Conservation (phyloP, 176 grass and related monocot genomes). For the Ensete ventricosum region DNA sequence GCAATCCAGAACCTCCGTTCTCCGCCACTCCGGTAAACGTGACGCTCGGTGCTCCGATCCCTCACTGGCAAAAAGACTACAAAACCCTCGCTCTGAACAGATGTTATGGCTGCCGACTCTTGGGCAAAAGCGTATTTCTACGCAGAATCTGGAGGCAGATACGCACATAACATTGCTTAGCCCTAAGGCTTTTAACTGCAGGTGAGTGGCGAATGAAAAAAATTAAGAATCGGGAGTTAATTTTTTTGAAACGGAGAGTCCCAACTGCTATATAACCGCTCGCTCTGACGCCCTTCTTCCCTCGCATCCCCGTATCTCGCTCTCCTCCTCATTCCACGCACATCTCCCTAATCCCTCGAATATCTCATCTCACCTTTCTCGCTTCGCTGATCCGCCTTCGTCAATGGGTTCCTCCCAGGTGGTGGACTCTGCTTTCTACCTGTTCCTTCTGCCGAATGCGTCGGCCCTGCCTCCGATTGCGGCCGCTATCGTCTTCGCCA, state of each 20-base stretch:
- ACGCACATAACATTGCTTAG: too few relatives aligned
- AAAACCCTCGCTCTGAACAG: too few relatives aligned
- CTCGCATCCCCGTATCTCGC: not conserved
- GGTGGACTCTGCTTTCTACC: constrained; percentile 4
- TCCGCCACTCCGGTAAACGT: too few relatives aligned
- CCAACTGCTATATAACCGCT: not conserved
- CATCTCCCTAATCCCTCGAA: not conserved
- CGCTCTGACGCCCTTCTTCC: not conserved
- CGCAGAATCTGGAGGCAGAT: too few relatives aligned
- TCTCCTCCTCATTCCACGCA: not conserved
- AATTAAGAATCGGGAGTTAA: too few relatives aligned
- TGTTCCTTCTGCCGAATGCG: constrained; percentile 6
- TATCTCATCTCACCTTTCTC: not conserved
- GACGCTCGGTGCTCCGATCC: too few relatives aligned
- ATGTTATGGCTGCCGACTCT: too few relatives aligned
- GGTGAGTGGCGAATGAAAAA: too few relatives aligned
- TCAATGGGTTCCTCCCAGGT: not conserved
- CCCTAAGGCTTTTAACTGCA: too few relatives aligned
- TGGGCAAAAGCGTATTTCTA: too few relatives aligned
- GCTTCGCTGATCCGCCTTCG: not conserved
- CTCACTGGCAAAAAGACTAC: too few relatives aligned
- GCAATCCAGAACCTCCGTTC: too few relatives aligned
- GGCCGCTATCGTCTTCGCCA: constrained; percentile 1
- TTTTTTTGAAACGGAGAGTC: not conserved
- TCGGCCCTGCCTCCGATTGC: constrained; percentile 2